phyloP scores from a whole-genome alignment of 2,329 filamentous ascomycete genomes.

The Sporothrix brasiliensis region DNA sequence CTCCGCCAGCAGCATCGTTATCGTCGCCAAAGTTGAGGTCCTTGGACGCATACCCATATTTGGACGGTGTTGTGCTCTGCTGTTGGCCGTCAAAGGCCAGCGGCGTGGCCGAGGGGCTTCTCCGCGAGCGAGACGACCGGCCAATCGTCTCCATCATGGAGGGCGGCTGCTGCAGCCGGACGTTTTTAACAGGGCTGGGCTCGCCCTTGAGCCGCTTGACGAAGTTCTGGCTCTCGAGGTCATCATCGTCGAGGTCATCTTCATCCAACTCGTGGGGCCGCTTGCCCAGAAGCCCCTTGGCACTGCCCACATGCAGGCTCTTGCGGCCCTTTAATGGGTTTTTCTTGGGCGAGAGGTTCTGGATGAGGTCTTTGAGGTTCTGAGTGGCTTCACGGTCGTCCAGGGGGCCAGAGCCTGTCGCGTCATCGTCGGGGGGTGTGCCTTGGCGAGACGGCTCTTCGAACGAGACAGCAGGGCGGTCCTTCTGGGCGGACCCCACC shows the following conservation, averaged over 20 bases:
- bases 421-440: constrained; percentile 64
- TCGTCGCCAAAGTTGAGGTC: background rate
- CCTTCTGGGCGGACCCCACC: constrained; percentile 49
- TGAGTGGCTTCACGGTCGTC: constrained; percentile 65
- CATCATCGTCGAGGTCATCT: constrained; percentile 51
- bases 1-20: constrained; percentile 41
- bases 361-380: constrained; percentile 75
- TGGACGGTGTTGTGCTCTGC: constrained; percentile 43
- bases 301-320: constrained; percentile 75
- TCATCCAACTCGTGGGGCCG: constrained; percentile 71
- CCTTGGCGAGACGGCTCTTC: constrained; percentile 59
- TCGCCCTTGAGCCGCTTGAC: constrained; percentile 73
- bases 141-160: constrained; percentile 69
- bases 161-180: constrained; percentile 69
- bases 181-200: constrained; percentile 75
- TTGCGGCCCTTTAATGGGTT: constrained; percentile 68
- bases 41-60: constrained; percentile 42
- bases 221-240: constrained; percentile 61
- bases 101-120: constrained; percentile 49
- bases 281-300: constrained; percentile 73
- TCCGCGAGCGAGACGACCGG: constrained; percentile 56
- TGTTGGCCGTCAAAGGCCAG: constrained; percentile 37
- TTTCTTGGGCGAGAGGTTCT: constrained; percentile 76
- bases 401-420: constrained; percentile 44
- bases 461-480: constrained; percentile 60